These are phyloP conservation scores for Eucalyptus pauciflora DNA, from an alignment of 345 rosid species.

Conservation along the genomic window DNA sequence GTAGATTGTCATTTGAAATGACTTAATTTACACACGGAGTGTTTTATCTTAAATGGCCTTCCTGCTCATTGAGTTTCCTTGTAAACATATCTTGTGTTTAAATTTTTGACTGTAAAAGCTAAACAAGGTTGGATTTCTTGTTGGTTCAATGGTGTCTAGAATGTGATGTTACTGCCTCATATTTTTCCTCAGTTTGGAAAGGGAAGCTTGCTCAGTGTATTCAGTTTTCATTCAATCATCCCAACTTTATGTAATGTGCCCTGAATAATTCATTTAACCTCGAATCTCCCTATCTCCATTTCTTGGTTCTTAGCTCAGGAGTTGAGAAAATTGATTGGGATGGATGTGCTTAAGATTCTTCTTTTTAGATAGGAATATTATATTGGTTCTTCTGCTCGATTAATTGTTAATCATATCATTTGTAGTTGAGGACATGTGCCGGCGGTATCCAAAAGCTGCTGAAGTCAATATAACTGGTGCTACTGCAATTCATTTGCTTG, in stretches of 20 bases:
- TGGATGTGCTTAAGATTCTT: not conserved
- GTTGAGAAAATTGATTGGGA: not conserved
- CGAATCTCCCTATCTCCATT: not conserved
- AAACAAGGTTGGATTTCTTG: not conserved
- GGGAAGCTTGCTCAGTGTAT: not conserved
- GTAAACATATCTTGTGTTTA: not conserved
- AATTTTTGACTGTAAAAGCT: not conserved
- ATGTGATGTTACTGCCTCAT: not conserved
- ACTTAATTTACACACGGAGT: not conserved
- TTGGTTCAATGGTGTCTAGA: not conserved
- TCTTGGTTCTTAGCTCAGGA: not conserved
- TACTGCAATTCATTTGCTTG: slow-evolving; percentile 47
- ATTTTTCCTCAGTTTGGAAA: not conserved
- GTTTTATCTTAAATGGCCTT: not conserved
- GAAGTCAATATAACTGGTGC: slow-evolving; percentile 74
- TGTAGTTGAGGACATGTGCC: slow-evolving; percentile 89
- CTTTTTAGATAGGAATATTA: not conserved
- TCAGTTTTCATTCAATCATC: not conserved
- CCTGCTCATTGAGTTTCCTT: not conserved
- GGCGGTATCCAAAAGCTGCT: slow-evolving; percentile 74
- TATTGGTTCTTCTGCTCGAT: not conserved
- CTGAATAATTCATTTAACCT: not conserved
- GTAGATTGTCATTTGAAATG: not conserved
- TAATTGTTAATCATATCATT: not conserved
- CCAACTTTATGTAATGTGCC: not conserved